Conservation (phyloP, 345 rosid genomes). For the Euphorbia lathyris region DNA sequence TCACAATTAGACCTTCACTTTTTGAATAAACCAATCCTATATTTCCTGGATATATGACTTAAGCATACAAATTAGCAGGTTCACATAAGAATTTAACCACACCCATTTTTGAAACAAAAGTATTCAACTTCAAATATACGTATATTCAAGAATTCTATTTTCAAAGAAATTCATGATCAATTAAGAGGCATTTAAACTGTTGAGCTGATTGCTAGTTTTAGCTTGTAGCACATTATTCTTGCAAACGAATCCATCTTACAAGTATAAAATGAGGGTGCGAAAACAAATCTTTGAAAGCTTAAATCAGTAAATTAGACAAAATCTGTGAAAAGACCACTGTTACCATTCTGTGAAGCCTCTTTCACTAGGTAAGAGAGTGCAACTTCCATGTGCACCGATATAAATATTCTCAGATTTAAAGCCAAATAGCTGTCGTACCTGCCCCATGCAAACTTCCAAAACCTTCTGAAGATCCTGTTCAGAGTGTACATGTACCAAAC, state of each 20-base stretch:
- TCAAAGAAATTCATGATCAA: background rate
- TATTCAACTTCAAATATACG: too few species aligned
- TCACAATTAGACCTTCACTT: background rate
- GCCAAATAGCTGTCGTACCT: slow-evolving; percentile 84
- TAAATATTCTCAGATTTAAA: slow-evolving; percentile 56
- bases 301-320: background rate
- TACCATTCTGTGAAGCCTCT: slow-evolving; percentile 93
- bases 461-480: slow-evolving; percentile 74
- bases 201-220: background rate
- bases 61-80: too few species aligned
- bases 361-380: slow-evolving; percentile 63
- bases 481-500: slow-evolving; percentile 20
- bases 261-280: background rate
- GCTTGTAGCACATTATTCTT: background rate
- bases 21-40: too few species aligned
- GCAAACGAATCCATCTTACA: background rate
- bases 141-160: too few species aligned
- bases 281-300: background rate
- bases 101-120: too few species aligned
- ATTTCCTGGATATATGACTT: background rate
- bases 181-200: background rate
- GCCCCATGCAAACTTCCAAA: slow-evolving; percentile 89
- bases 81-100: too few species aligned
- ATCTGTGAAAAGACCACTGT: slow-evolving; percentile 10
- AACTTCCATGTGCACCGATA: slow-evolving; percentile 54